phyloP scores from a whole-genome alignment of 192 early-diverging fungal genomes.

The Entomortierella lignicola region DNA sequence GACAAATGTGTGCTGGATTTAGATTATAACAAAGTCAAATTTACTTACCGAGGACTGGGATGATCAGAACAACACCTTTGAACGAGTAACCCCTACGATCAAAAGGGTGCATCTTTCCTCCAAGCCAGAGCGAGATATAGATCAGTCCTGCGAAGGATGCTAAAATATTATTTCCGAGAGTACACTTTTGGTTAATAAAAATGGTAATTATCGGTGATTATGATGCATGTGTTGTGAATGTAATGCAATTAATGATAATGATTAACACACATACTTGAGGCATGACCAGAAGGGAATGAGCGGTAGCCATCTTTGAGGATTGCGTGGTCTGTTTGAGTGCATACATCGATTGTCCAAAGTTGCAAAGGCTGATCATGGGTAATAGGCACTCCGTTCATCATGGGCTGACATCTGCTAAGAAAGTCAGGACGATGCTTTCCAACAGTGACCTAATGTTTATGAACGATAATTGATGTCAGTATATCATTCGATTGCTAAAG shows the following conservation, averaged over 20 bases:
- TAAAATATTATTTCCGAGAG: constrained; percentile 7
- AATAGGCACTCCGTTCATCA: constrained; percentile 14
- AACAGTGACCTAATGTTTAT: constrained; percentile 44
- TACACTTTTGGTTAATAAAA: neutral
- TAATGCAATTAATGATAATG: too few species aligned
- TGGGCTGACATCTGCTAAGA: constrained; percentile 58
- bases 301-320: constrained; percentile 80
- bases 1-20: neutral
- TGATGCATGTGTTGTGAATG: too few species aligned
- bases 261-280: constrained; percentile 65
- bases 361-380: constrained; percentile 55
- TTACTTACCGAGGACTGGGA: constrained; percentile 57
- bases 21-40: neutral
- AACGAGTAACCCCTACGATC: constrained; percentile 73
- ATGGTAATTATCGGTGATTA: too few species aligned
- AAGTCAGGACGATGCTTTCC: constrained; percentile 63
- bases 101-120: constrained; percentile 78
- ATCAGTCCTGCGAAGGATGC: constrained; percentile 77
- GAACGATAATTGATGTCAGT: too few species aligned
- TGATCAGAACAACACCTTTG: constrained; percentile 71
- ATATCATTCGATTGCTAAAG: too few species aligned
- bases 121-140: constrained; percentile 75
- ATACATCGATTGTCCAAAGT: constrained; percentile 68
- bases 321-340: constrained; percentile 59
- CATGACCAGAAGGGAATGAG: constrained; percentile 90